Base-by-base conservation (phyloP, 257 asterid species). In the Nemophila menziesii region DNA sequence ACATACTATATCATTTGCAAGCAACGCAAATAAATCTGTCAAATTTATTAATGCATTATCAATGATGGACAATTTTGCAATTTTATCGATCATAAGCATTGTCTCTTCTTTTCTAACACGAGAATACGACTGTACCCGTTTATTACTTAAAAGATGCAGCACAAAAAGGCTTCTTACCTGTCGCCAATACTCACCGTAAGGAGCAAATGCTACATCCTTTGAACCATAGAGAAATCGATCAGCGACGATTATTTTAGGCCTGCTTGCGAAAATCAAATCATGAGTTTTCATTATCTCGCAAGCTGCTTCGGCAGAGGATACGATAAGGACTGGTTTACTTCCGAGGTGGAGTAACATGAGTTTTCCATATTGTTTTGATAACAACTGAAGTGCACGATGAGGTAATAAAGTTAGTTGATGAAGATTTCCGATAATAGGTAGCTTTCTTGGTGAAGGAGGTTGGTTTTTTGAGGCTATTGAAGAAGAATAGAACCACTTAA, bases 131-230 rank as follows among this genome's bases (percentile, higher is more conserved):
- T 60, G 61, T 48, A 60, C 66, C 37, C 46, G 39, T 22, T 46
- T 60, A 20, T 40, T 46, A 16, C 47, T 61, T 2, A 61, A 23
- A 41, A 53, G 61, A 0, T 61, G 61, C 18, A 52, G 55, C 37
- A 61, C 61, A 3, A 21, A 39, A 5, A 61, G 16, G 9, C 56
- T 34, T 53, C 11, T 53, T 11, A 47, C 36, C 22, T 56, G 62
- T 12, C 62, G 38, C 62, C 62, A 56, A 15, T 56, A 48, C 17
- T 52, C 56, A 9, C 52, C 61, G 12, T 61, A 47, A 11, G 60
- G 61, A 7, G 61, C 24, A 34, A 14, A 6, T 0, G 51, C 19
- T 3, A 61, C 11, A 4, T 61, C 67, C 2, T 42, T 34, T n/a
- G 26, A 10, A 12, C 38, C 46, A 14, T 47, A 48, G 1, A 53